Evolutionary conservation across 2,329 filamentous ascomycete genomes (phyloP).

Genomic region (Alternaria triticimaculans): DNA sequence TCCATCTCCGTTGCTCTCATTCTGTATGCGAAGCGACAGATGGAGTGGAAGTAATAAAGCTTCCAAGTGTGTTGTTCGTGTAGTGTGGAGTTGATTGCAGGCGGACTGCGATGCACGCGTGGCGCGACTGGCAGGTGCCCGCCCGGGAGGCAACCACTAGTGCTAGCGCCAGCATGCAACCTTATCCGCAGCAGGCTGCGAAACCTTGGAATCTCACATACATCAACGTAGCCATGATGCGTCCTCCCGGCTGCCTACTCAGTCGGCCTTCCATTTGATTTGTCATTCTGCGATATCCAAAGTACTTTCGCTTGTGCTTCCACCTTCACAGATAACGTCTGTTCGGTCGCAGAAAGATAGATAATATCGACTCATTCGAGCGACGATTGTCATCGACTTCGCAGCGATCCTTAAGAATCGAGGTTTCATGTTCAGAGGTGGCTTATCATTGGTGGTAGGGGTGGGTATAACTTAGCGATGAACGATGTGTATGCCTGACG

Average conservation of each 20-base stretch:
- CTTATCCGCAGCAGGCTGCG: not conserved
- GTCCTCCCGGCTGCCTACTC: not conserved
- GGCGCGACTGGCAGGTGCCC: not conserved
- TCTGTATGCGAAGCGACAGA: not conserved
- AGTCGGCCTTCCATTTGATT: not conserved
- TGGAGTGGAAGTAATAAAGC: not conserved
- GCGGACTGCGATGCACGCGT: not conserved
- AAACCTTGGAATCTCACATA: not conserved
- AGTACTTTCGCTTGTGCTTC: not conserved
- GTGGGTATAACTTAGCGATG: not conserved
- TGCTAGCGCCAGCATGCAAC: not conserved
- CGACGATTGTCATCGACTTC: not conserved
- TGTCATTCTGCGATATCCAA: not conserved
- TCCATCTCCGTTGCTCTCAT: not conserved
- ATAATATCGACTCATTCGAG: not conserved
- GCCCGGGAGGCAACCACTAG: not conserved
- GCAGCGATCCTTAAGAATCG: not conserved
- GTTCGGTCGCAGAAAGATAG: not conserved
- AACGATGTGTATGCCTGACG: not conserved
- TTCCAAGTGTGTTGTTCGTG: not conserved
- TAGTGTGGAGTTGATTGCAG: not conserved
- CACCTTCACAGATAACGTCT: not conserved
- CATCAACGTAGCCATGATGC: not conserved
- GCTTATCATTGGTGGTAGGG: not conserved
- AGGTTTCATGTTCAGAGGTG: not conserved